Conservation (phyloP, 345 rosid species). For the Ailanthus altissimus region DNA sequence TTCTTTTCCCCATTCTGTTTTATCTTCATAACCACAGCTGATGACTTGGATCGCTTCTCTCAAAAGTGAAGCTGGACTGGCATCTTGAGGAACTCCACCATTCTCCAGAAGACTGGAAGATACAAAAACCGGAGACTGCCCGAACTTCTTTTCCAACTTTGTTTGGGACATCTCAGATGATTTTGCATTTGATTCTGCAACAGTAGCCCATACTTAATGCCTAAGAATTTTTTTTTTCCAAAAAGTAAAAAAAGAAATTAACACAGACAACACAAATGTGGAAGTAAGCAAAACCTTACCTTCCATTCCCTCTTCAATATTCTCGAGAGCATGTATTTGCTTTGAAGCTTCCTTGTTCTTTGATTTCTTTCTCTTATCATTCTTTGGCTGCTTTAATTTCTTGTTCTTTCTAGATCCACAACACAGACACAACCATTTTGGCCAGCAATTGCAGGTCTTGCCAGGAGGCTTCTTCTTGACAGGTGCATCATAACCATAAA, state of each 20-base stretch:
- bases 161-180: constrained; percentile 53
- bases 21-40: constrained; percentile 97
- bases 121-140: constrained; percentile 92
- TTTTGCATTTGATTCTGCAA: constrained; percentile 51
- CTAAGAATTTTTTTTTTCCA: background rate
- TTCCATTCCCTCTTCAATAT: constrained; percentile 67
- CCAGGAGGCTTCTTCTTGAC: constrained; percentile 83
- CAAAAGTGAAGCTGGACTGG: constrained; percentile 70
- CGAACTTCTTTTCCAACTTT: constrained; percentile 89
- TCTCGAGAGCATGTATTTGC: constrained; percentile 91
- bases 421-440: constrained; percentile 83
- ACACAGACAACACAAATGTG: background rate
- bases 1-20: constrained; percentile 99
- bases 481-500: constrained; percentile 92
- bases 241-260: background rate
- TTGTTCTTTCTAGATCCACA: constrained; percentile 77
- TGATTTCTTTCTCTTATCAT: constrained; percentile 60
- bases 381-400: constrained; percentile 59
- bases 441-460: constrained; percentile 95
- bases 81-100: constrained; percentile 76
- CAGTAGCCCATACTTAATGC: constrained; percentile 1
- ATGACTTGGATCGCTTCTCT: constrained; percentile 98
- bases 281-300: constrained; percentile 38
- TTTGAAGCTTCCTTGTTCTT: constrained; percentile 76
- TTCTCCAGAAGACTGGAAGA: constrained; percentile 68